Conservation (phyloP, 225 moss, liverwort and hornwort species). For the Takakia lepidozioides region DNA sequence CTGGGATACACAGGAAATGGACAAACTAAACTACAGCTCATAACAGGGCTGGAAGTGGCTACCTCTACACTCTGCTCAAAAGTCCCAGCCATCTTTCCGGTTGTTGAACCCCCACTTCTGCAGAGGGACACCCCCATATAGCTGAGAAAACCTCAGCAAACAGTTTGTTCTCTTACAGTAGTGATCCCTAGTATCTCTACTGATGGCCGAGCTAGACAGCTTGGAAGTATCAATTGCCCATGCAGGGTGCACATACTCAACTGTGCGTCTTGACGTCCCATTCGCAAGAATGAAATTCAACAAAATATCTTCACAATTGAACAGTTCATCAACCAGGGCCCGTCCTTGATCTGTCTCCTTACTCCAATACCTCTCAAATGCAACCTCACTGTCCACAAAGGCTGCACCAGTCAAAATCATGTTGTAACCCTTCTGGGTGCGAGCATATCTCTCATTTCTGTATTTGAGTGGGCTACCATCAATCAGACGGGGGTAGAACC, state of each 20-base stretch:
- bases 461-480: conserved; percentile 56
- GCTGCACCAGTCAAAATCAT: conserved; percentile 96
- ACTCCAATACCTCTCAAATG: conserved; percentile 65
- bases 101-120: conserved; percentile 60
- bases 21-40: conserved; percentile 14
- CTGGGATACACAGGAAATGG: neutral
- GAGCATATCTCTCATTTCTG: conserved; percentile 77
- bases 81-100: conserved; percentile 80
- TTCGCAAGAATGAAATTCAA: conserved; percentile 84
- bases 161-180: conserved; percentile 70
- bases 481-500: conserved; percentile 81
- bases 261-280: conserved; percentile 25
- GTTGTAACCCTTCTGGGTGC: conserved; percentile 57
- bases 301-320: conserved; percentile 92
- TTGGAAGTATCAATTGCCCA: conserved; percentile 94
- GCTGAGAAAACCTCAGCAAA: conserved; percentile 40
- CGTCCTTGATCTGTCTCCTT: conserved; percentile 39
- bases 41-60: conserved; percentile 8
- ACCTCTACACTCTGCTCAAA: conserved; percentile 15
- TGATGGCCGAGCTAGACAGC: conserved; percentile 68
- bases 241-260: conserved; percentile 79
- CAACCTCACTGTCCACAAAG: conserved; percentile 49
- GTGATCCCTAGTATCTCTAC: conserved; percentile 66
- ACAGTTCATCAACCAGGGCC: conserved; percentile 66
- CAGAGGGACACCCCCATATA: conserved; percentile 54